Evolutionary conservation across 805 yeast species (phyloP), one percentile per base, ranked within the genome.

Genomic region (Hanseniaspora lindneri): DNA sequence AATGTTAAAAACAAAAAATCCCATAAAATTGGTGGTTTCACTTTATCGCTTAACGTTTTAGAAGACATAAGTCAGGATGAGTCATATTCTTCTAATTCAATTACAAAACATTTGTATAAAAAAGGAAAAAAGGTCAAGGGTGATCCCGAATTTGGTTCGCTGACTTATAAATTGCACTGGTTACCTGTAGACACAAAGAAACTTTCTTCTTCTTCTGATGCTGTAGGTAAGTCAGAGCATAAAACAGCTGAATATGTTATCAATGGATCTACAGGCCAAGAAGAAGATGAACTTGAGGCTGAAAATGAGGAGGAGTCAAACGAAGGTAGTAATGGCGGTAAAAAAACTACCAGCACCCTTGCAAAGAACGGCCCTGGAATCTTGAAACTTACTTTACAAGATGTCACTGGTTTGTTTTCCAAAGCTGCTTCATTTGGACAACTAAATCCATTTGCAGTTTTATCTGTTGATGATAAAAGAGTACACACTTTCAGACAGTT

Each of bases 341-440:
- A 61, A 24, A 56, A 58, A 17, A 60, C 57, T 30, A 64, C 61
- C 17, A 58, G 54, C 21, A 60, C 56, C 3, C 49, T 54, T 23
- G 74, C 75, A 10, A 80, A 77, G 47, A 63, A 79, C n/a, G 86
- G 81, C 56, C 76, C 77, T 44, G 94, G 92, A 68, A 77, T 83
- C 51, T 66, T 81, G 63, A 82, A 80, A 56, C 56, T 83, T 34
- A 70, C 71, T 10, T 62, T 83, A 43, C 78, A 79, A 52, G 74
- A 74, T 52, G 85, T 83, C 20, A 70, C 68, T 44, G 69, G 73
- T 41, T 68, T 83, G 59, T 82, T 79, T 56, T 58, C 66, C 16
- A 61, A 76, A 3, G 58, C 67, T 25, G 72, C 86, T 0, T 52
- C 77, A 57, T 60, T 66, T 32, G 72, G 71, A 24, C 55, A 54